These are phyloP conservation scores for Nothophytophthora sp. DNA, from an alignment of 352 stramenopile genomes.

Conservation along the genomic window DNA sequence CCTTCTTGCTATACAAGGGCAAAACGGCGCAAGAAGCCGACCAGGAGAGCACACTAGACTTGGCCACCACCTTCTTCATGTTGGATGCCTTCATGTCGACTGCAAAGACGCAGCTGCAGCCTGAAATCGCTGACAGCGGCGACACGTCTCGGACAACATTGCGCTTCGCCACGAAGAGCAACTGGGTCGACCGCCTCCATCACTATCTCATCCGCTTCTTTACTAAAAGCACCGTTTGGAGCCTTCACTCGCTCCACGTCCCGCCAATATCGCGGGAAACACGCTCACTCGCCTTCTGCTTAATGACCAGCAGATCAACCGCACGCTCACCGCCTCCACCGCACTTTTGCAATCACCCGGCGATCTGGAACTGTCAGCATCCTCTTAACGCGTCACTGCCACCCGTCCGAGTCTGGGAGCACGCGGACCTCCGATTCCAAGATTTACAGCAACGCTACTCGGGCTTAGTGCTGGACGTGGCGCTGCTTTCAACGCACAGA, in stretches of 20 bases:
- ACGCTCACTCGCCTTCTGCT: slow-evolving; percentile 8
- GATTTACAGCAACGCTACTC: slow-evolving; percentile 19
- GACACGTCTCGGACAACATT: background rate
- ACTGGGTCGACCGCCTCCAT: slow-evolving; percentile 42
- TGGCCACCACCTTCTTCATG: slow-evolving; percentile 34
- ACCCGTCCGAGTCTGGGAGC: slow-evolving; percentile 28
- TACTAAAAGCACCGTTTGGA: slow-evolving; percentile 10
- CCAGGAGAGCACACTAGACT: slow-evolving; percentile 15
- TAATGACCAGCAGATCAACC: background rate
- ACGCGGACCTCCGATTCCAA: slow-evolving; percentile 22
- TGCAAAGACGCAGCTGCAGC: background rate
- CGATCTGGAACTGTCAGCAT: slow-evolving; percentile 18
- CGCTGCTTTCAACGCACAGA: slow-evolving; percentile 17
- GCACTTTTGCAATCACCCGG: slow-evolving; percentile 26
- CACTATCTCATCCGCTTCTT: slow-evolving; percentile 24
- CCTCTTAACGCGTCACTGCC: slow-evolving; percentile 4
- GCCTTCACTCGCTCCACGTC: slow-evolving; percentile 23
- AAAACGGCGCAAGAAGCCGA: background rate
- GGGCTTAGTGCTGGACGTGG: slow-evolving; percentile 28
- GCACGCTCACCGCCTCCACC: slow-evolving; percentile 2
- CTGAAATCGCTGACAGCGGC: background rate
- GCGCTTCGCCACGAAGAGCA: slow-evolving; percentile 29
- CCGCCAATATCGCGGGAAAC: background rate
- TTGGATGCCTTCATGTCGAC: slow-evolving; percentile 31
- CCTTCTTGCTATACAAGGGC: slow-evolving; percentile 29